A percentile compares a stretch with the other conserved stretches of the same genome.
These are phyloP conservation scores for Nakazawaea wickerhamii DNA, from an alignment of 805 yeast genomes.

Conservation along the genomic window DNA sequence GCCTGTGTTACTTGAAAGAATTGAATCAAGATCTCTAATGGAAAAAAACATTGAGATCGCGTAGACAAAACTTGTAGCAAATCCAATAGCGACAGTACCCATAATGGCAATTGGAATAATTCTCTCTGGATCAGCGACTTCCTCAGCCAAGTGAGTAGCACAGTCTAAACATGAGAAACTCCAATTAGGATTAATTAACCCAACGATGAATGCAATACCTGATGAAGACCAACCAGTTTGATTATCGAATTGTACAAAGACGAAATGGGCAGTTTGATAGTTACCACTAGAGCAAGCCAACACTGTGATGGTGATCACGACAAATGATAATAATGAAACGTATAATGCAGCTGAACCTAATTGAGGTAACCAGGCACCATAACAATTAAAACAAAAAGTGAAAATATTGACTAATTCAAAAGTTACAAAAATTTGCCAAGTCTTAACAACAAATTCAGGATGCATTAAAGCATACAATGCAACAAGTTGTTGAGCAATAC, in stretches of 20 bases:
- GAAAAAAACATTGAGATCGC: constrained; percentile 55
- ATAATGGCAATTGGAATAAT: constrained; percentile 58
- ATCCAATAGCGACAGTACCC: constrained; percentile 61
- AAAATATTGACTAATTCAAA: constrained; percentile 40
- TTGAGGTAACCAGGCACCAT: constrained; percentile 46
- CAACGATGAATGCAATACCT: constrained; percentile 62
- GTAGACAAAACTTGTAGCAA: constrained; percentile 51
- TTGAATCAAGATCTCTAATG: constrained; percentile 45
- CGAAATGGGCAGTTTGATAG: constrained; percentile 46
- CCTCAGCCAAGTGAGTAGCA: constrained; percentile 72
- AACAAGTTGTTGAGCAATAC: constrained; percentile 45
- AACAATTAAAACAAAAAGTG: constrained; percentile 42
- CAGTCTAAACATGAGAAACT: constrained; percentile 64
- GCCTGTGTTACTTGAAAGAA: constrained; percentile 47
- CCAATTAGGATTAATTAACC: constrained; percentile 68
- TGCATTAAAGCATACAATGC: constrained; percentile 38
- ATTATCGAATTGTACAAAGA: constrained; percentile 48
- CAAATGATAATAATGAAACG: constrained; percentile 46
- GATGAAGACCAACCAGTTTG: constrained; percentile 56
- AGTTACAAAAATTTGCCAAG: constrained; percentile 52
- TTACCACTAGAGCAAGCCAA: constrained; percentile 47
- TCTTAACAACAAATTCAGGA: constrained; percentile 30
- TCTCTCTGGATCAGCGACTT: constrained; percentile 49
- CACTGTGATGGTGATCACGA: constrained; percentile 47
- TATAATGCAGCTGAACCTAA: constrained; percentile 46